A percentile compares a stretch with the other conserved stretches of the same genome.
Conservation (phyloP, 192 early-diverging fungal species). For the Coemansia sp. region DNA sequence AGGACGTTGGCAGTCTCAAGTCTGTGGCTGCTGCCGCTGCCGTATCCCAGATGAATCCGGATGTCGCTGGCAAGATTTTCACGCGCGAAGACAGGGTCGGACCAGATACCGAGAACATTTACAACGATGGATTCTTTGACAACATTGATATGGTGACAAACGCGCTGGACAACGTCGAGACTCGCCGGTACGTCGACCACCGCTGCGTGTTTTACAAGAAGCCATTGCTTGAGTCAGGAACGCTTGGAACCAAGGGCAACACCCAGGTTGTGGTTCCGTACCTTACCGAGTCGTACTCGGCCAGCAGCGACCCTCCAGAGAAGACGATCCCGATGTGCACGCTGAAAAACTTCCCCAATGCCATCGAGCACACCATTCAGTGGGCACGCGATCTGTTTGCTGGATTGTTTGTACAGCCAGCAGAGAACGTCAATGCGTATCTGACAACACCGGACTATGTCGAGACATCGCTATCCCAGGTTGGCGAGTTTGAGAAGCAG, state of each 20-base stretch:
- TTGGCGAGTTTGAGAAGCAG: slow-evolving; percentile 63
- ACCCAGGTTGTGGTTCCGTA: slow-evolving; percentile 96
- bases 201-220: slow-evolving; percentile 97
- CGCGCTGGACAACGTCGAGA: slow-evolving; percentile 97
- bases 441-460: slow-evolving; percentile 84
- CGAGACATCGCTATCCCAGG: slow-evolving; percentile 73
- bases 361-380: slow-evolving; percentile 86
- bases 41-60: slow-evolving; percentile 90
- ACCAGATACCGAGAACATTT: slow-evolving; percentile 88
- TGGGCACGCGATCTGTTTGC: slow-evolving; percentile 99
- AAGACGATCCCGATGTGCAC: slow-evolving; percentile 92
- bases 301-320: slow-evolving; percentile 96
- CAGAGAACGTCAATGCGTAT: slow-evolving; percentile 94
- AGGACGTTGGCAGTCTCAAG: slow-evolving; percentile 90
- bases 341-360: slow-evolving; percentile 87
- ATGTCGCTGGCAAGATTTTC: slow-evolving; percentile 65
- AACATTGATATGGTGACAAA: slow-evolving; percentile 90
- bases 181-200: slow-evolving; percentile 94
- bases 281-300: slow-evolving; percentile 98
- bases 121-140: slow-evolving; percentile 91
- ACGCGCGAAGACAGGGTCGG: slow-evolving; percentile 94
- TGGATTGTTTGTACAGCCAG: slow-evolving; percentile 86
- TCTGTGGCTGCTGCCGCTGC: slow-evolving; percentile 86
- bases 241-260: slow-evolving; percentile 99
- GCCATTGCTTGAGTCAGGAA: slow-evolving; percentile 95